phyloP scores from a whole-genome alignment of 2,329 filamentous ascomycete species.

The Alternaria longipes region DNA sequence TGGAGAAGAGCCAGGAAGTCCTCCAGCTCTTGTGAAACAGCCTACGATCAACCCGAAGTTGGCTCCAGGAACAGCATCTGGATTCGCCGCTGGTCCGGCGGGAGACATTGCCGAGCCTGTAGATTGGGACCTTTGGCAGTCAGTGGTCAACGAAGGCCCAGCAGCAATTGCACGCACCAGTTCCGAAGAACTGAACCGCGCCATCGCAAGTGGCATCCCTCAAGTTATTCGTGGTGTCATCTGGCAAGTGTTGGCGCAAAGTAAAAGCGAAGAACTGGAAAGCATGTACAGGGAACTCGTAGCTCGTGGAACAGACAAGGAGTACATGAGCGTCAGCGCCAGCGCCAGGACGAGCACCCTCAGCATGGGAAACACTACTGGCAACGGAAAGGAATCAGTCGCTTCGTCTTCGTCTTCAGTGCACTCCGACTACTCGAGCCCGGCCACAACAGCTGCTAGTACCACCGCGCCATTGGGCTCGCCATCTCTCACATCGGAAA shows the following conservation, averaged over 20 bases:
- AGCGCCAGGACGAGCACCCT: slow-evolving; percentile 29
- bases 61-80: slow-evolving; percentile 85
- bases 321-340: slow-evolving; percentile 51
- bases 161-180: slow-evolving; percentile 87
- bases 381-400: slow-evolving; percentile 72
- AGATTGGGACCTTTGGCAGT: slow-evolving; percentile 99
- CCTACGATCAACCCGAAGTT: slow-evolving; percentile 73
- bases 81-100: slow-evolving; percentile 78
- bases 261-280: slow-evolving; percentile 92
- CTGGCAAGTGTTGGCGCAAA: slow-evolving; percentile 96
- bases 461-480: slow-evolving; percentile 51
- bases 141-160: slow-evolving; percentile 92
- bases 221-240: slow-evolving; percentile 97
- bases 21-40: slow-evolving; percentile 59
- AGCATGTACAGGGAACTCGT: slow-evolving; percentile 84
- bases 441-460: slow-evolving; percentile 62
- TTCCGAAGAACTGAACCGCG: slow-evolving; percentile 85
- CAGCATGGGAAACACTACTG: slow-evolving; percentile 59
- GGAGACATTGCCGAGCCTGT: slow-evolving; percentile 75
- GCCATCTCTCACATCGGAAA: slow-evolving; percentile 63
- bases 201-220: slow-evolving; percentile 92
- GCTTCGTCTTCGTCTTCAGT: slow-evolving; percentile 85
- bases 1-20: slow-evolving; percentile 51
- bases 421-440: slow-evolving; percentile 77
- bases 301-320: slow-evolving; percentile 81